Evolutionary conservation across 1,284 basidiomycete genomes (phyloP).

Genomic region (Puccinia sorghi): DNA sequence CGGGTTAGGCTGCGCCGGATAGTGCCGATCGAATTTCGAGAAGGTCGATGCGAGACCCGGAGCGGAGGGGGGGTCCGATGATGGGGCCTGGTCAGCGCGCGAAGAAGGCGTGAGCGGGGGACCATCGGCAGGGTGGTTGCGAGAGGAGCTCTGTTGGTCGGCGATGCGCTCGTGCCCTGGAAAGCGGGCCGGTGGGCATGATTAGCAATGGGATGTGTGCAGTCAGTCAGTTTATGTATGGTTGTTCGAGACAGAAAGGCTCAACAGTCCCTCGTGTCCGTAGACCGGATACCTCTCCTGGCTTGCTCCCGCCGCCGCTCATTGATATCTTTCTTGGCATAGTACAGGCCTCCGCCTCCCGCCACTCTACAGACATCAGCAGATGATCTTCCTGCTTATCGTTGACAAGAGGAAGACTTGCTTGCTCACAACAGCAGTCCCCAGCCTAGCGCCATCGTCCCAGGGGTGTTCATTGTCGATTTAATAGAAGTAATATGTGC

Average conservation of each 20-base stretch:
- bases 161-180: conserved; percentile 37
- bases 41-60: conserved; percentile 21
- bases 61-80: neutral
- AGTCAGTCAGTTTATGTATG: too few species aligned
- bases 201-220: too few species aligned
- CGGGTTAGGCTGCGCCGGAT: too few species aligned
- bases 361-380: conserved; percentile 59
- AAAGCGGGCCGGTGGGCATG: too few species aligned
- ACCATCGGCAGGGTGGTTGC: too few species aligned
- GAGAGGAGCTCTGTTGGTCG: conserved; percentile 1
- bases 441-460: conserved; percentile 49
- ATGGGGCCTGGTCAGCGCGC: too few species aligned
- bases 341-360: conserved; percentile 41
- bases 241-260: neutral
- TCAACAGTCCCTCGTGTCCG: conserved; percentile 60
- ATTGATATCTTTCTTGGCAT: conserved; percentile 61
- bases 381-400: neutral
- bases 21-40: conserved; percentile 44
- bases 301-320: conserved; percentile 59
- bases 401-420: too few species aligned
- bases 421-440: conserved; percentile 35
- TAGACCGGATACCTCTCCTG: conserved; percentile 58
- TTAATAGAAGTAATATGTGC: too few species aligned
- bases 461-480: conserved; percentile 44
- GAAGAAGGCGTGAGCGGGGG: neutral